These are phyloP conservation scores for Skeletonema tropicum DNA, from an alignment of 108 stramenopile genomes.

Conservation along the genomic window DNA sequence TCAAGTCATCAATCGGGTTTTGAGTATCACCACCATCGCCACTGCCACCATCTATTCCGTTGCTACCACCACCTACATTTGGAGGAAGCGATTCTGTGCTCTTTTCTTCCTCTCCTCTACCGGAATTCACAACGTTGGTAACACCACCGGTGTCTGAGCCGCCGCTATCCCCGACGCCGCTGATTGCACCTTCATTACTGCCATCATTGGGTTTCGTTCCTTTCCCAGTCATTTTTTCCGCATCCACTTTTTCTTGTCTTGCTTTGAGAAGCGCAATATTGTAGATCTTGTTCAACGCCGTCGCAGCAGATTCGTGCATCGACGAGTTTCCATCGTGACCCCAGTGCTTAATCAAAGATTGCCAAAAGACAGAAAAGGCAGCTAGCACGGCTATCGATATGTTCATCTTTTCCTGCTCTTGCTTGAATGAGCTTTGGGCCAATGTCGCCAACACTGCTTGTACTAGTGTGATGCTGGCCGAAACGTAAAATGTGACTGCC, in stretches of 20 bases:
- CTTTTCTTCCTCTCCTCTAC: not conserved
- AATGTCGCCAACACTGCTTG: not conserved
- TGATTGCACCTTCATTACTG: too few species aligned
- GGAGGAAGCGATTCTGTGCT: not conserved
- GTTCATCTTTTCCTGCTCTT: not conserved
- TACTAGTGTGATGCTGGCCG: not conserved
- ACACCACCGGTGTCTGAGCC: too few species aligned
- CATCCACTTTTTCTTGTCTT: not conserved
- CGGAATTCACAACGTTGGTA: too few species aligned
- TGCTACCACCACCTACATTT: not conserved
- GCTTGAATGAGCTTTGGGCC: not conserved
- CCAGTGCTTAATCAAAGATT: conserved; percentile 3
- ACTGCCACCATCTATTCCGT: too few species aligned
- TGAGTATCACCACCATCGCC: not conserved
- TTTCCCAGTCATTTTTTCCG: not conserved
- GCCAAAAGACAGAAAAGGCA: conserved; percentile 10
- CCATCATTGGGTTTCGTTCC: too few species aligned
- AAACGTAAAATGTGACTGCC: not conserved
- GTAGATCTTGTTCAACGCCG: not conserved
- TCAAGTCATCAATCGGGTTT: too few species aligned
- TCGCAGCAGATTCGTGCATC: not conserved
- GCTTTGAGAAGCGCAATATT: not conserved
- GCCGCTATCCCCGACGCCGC: too few species aligned
- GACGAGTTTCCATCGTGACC: not conserved
- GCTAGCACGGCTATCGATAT: not conserved